Evolutionary conservation across 2,329 filamentous ascomycete genomes (phyloP), one percentile per base, ranked within the genome.

Genomic region (Colletotrichum destructivum): DNA sequence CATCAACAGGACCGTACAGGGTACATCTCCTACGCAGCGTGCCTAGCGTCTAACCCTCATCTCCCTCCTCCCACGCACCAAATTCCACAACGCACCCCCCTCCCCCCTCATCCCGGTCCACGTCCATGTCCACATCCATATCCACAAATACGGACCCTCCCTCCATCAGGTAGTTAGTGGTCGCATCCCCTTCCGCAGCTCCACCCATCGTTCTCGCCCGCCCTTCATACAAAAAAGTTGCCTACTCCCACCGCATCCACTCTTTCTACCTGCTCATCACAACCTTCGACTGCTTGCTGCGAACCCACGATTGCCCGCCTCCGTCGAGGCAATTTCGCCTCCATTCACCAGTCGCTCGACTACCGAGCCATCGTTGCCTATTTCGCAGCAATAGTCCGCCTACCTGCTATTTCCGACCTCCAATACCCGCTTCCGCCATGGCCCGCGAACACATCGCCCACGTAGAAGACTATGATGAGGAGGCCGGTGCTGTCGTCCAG

Each of bases 381-480:
- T 49, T 42, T 42, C 21, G 31, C 47, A 38, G 23, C 47, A 38
- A 49, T 49, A 26, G 31, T 16, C 57, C 38, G n/a, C 26, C 52
- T 61, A 23, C 35, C 44, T 61, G 72, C 75, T 62, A 74, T 73
- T 73, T 54, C 62, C 73, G 61, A 66, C 59, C 73, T 54, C 61
- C 73, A 59, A 66, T 56, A 74, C 61, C 63, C 63, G 73, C 59
- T 73, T 73, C 74, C 79, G 80, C 77, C 77, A 89, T 89, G 86
- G 81, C 76, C 78, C 79, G 75, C 75, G 72, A 62, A 74, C 71
- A 71, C 75, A 80, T 85, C 66, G 83, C 84, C 69, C 84, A 84
- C 77, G 82, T 88, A 69, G 84, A 89, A 78, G 88, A 89, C 67
- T 85, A 81, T 57, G 86, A 88, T 76, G 86, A 89, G 75, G 87